Conservation (phyloP, 2,329 filamentous ascomycete species). For the Pyrenophora tritici-repentis region DNA sequence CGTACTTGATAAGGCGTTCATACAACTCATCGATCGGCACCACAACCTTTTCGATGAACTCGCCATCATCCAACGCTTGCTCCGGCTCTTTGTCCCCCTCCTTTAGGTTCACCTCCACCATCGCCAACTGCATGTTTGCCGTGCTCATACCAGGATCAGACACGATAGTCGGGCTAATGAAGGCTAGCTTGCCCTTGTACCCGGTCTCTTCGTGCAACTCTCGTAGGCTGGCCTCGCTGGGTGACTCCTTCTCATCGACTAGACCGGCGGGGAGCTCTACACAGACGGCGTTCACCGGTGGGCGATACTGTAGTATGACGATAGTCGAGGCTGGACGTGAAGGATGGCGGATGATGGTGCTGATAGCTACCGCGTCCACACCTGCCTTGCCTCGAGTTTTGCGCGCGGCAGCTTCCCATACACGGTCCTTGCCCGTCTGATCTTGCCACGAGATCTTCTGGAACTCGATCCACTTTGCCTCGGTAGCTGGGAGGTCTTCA, state of each 20-base stretch:
- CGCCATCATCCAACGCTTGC: constrained; percentile 65
- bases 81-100: constrained; percentile 58
- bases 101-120: constrained; percentile 61
- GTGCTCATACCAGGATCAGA: constrained; percentile 66
- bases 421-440: constrained; percentile 52
- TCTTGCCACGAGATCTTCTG: constrained; percentile 59
- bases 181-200: constrained; percentile 58
- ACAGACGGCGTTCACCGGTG: constrained; percentile 61
- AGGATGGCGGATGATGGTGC: constrained; percentile 59
- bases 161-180: constrained; percentile 68
- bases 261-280: constrained; percentile 66
- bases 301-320: constrained; percentile 64
- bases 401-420: constrained; percentile 57
- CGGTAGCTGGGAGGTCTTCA: constrained; percentile 55
- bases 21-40: constrained; percentile 63
- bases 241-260: constrained; percentile 62
- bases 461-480: constrained; percentile 63
- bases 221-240: constrained; percentile 60
- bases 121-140: constrained; percentile 66
- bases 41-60: constrained; percentile 65
- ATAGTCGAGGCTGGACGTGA: constrained; percentile 56
- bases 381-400: constrained; percentile 61
- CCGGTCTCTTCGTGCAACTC: constrained; percentile 68
- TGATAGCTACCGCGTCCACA: constrained; percentile 64
- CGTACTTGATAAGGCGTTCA: constrained; percentile 56